Evolutionary conservation across 2,329 filamentous ascomycete genomes (phyloP), one percentile per base, ranked within the genome.

Genomic region (Cladosporium sp.): DNA sequence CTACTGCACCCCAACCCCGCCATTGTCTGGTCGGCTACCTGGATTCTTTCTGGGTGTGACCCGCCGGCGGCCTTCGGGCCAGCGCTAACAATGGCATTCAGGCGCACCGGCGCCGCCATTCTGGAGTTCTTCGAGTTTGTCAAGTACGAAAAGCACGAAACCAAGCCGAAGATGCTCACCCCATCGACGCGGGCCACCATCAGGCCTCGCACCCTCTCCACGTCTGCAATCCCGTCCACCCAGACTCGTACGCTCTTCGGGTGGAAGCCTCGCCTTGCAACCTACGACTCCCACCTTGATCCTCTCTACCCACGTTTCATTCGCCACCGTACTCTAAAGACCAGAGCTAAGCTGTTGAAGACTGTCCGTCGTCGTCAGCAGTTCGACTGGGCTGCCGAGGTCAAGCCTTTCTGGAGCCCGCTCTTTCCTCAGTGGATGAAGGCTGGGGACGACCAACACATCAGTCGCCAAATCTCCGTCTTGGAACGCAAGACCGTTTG

Each of bases 221-320:
- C 58, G 17, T 37, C 43, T 40, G 43, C 60, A 5, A 14, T 51
- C 51, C 20, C 36, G 20, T 8, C 36, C 54, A 38, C 28, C 11
- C 61, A 61, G 40, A 55, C 36, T 28, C 63, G 70, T 12, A 61
- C 61, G 60, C 63, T 69, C 63, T 70, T 64, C 61, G 63, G 61
- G 38, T 69, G 67, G 63, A 61, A 63, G 34, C 55, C 64, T 17
- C 59, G 57, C 25, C 57, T 56, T 36, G 64, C 69, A 47, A 40
- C n/a, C n/a, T 72, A 66, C 59, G 39, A 63, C 12, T 72, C 69
- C 8, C 67, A 66, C 28, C 62, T 69, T 49, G 71, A 73, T 63
- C 69, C 70, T 1, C 49, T 61, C 49, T 72, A 67, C 58, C 62
- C 69, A 22, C 69, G 68, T 42, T 66, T 65, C 59, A 60, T 61